Evolutionary conservation across 2,329 filamentous ascomycete species (phyloP).

Genomic region (Verticillium nonalfalfae): DNA sequence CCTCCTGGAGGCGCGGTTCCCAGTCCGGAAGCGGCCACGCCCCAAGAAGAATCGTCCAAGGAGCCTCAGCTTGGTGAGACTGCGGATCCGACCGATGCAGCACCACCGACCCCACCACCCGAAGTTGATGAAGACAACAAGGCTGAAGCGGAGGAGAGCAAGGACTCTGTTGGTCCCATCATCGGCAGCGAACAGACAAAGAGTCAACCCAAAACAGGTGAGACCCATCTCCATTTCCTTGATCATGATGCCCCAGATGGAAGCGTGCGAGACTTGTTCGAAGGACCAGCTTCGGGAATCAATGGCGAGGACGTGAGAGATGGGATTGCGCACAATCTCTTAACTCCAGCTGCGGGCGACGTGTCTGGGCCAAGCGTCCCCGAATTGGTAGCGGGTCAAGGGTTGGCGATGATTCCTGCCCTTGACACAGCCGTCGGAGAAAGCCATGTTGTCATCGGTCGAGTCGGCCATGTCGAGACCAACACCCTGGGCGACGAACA

Average conservation of each 20-base stretch:
- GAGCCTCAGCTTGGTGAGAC: background rate
- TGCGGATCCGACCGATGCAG: background rate
- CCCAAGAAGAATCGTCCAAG: background rate
- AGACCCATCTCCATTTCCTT: constrained; percentile 20
- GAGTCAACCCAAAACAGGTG: constrained; percentile 18
- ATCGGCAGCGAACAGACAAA: background rate
- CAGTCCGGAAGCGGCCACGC: background rate
- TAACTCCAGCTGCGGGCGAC: background rate
- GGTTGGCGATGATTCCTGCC: no score
- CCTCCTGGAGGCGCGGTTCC: background rate
- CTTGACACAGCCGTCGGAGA: no score
- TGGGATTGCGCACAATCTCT: background rate
- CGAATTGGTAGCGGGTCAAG: background rate
- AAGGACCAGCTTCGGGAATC: constrained; percentile 1
- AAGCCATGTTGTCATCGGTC: no score
- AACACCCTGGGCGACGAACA: no score
- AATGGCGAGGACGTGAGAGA: background rate
- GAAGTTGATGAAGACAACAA: constrained; percentile 5
- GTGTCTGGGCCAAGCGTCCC: background rate
- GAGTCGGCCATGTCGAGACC: no score
- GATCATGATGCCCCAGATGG: constrained; percentile 16
- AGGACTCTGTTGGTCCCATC: constrained; percentile 12
- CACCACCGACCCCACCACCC: background rate
- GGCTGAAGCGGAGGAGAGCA: constrained; percentile 11
- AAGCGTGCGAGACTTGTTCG: constrained; percentile 7